Percentiles rank a stretch among this genome's conserved stretches.
phyloP scores from a whole-genome alignment of 2,329 filamentous ascomycete genomes.

The Colletotrichum tropicicola region DNA sequence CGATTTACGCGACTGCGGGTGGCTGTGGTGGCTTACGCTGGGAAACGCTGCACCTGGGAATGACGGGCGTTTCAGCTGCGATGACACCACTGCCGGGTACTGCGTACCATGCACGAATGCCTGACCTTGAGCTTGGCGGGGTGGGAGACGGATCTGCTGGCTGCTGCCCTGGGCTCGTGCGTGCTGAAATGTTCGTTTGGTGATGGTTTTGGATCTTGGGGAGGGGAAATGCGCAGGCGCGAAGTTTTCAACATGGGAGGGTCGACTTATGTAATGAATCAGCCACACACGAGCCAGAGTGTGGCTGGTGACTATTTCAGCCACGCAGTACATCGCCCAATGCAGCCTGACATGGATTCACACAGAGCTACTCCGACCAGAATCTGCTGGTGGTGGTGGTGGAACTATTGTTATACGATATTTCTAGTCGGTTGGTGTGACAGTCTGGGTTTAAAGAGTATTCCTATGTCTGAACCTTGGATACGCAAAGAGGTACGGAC shows the following conservation, averaged over 20 bases:
- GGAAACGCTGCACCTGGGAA: slow-evolving; percentile 13
- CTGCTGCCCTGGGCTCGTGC: slow-evolving; percentile 24
- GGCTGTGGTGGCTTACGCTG: slow-evolving; percentile 9
- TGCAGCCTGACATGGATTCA: no score
- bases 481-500: no score
- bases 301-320: neutral
- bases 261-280: no score
- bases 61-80: slow-evolving; percentile 25
- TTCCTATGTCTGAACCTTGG: no score
- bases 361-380: no score
- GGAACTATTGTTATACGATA: no score
- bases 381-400: no score
- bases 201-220: slow-evolving; percentile 35
- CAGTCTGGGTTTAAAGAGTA: no score
- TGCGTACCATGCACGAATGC: slow-evolving; percentile 27
- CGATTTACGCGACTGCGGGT: neutral
- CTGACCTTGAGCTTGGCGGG: slow-evolving; percentile 26
- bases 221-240: slow-evolving; percentile 39
- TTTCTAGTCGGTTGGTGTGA: no score
- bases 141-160: slow-evolving; percentile 16
- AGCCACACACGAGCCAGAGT: no score
- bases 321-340: no score
- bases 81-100: slow-evolving; percentile 22
- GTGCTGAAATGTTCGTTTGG: slow-evolving; percentile 38
- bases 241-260: slow-evolving; percentile 34